These are phyloP conservation scores for Rhododendron williamsianum DNA, from an alignment of 148 eudicot species.

Conservation along the genomic window DNA sequence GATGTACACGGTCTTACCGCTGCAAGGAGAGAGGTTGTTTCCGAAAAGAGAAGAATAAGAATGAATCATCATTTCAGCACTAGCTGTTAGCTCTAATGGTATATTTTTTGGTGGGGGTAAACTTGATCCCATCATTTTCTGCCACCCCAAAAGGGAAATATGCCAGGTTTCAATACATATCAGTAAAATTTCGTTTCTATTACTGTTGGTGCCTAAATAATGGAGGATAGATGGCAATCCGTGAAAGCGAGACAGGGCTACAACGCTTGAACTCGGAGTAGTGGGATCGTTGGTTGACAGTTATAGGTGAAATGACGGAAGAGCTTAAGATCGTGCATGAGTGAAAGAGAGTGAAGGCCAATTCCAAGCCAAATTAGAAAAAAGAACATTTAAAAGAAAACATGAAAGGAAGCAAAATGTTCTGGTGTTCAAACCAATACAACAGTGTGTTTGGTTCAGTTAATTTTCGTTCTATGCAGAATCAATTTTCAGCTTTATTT, in stretches of 20 bases:
- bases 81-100: background rate
- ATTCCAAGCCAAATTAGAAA: background rate
- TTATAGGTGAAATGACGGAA: background rate
- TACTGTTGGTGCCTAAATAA: background rate
- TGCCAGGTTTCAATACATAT: background rate
- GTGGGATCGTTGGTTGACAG: background rate
- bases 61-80: background rate
- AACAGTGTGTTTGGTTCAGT: background rate
- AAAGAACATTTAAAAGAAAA: background rate
- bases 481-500: background rate
- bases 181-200: background rate
- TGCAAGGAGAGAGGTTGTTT: background rate
- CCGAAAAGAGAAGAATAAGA: background rate
- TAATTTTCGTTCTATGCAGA: background rate
- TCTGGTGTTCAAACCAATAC: background rate
- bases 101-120: background rate
- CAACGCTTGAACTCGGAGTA: background rate
- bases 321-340: background rate
- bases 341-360: background rate
- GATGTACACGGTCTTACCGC: background rate
- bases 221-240: background rate
- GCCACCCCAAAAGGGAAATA: background rate
- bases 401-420: background rate
- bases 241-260: background rate
- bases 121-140: too few relatives aligned